Conservation (phyloP, 208 protist genomes). For the Trypanosomatidae sp. region DNA sequence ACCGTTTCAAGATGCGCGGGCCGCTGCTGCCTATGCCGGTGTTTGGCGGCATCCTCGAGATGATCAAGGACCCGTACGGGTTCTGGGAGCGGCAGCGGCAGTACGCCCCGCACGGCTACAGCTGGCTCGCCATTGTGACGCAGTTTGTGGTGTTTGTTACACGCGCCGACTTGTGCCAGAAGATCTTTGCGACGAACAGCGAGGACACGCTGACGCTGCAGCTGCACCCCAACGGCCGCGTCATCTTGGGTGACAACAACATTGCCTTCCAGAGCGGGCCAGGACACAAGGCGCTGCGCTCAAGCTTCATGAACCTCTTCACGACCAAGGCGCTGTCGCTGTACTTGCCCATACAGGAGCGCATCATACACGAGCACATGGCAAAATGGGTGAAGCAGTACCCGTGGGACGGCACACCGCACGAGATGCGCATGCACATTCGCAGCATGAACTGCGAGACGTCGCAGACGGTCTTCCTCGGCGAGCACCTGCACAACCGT, state of each 20-base stretch:
- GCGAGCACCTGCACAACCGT: constrained; percentile 78
- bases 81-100: constrained; percentile 77
- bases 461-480: constrained; percentile 88
- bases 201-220: constrained; percentile 62
- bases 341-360: constrained; percentile 71
- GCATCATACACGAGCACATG: constrained; percentile 53
- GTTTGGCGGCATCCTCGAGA: constrained; percentile 48
- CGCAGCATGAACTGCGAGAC: constrained; percentile 89
- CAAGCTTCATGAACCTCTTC: constrained; percentile 80
- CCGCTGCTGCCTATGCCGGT: constrained; percentile 41
- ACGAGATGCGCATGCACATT: constrained; percentile 74
- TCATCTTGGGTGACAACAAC: constrained; percentile 80
- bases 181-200: constrained; percentile 70
- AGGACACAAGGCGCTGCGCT: constrained; percentile 66
- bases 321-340: constrained; percentile 73
- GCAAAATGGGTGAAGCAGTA: constrained; percentile 45
- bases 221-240: constrained; percentile 70
- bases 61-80: constrained; percentile 66
- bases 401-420: constrained; percentile 27
- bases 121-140: constrained; percentile 58
- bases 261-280: constrained; percentile 78
- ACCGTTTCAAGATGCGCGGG: constrained; percentile 64
- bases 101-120: constrained; percentile 63
- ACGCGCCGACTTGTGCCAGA: constrained; percentile 61
- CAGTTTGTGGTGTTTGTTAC: constrained; percentile 73